Conservation (phyloP, 2,329 filamentous ascomycete species). For the Lasiodiplodia gonubiensis region DNA sequence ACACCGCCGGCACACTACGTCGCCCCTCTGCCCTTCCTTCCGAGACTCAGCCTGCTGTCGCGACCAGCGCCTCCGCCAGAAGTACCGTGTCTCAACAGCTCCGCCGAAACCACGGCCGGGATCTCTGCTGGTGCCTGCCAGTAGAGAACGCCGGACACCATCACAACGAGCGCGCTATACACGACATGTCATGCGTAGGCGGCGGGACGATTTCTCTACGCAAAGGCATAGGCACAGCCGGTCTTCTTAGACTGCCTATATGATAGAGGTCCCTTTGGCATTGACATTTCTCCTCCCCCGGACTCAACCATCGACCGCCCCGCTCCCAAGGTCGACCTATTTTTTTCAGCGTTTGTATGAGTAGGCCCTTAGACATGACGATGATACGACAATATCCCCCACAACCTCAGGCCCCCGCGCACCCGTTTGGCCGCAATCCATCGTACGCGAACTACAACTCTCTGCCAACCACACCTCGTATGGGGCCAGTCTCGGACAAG, state of each 20-base stretch:
- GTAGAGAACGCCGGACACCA: slow-evolving; percentile 24
- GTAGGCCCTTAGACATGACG: slow-evolving; percentile 40
- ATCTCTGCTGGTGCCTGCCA: slow-evolving; percentile 27
- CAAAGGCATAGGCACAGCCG: slow-evolving; percentile 51
- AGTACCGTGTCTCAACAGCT: slow-evolving; percentile 14
- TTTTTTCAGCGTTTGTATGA: slow-evolving; percentile 19
- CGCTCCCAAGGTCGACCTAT: slow-evolving; percentile 2
- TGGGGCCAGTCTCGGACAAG: slow-evolving; percentile 13
- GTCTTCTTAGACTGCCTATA: slow-evolving; percentile 44
- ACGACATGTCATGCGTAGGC: slow-evolving; percentile 48
- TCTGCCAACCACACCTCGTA: slow-evolving; percentile 33
- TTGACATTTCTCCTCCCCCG: slow-evolving; percentile 28
- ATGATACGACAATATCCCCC: slow-evolving; percentile 47
- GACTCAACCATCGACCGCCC: slow-evolving; percentile 9
- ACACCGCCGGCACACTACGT: slow-evolving; percentile 15
- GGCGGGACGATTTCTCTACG: slow-evolving; percentile 46
- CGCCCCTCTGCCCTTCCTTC: neutral
- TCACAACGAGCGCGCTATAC: slow-evolving; percentile 26
- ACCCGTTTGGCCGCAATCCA: slow-evolving; percentile 35
- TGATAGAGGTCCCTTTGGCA: slow-evolving; percentile 30
- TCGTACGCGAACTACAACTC: slow-evolving; percentile 36
- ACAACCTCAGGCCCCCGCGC: slow-evolving; percentile 38
- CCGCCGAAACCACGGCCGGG: slow-evolving; percentile 14
- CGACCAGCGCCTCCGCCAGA: neutral
- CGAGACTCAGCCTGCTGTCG: neutral